Evolutionary conservation across 306 rosid genomes (phyloP), one percentile per base, ranked within the genome.

Genomic region (Inga leiocalycina): DNA sequence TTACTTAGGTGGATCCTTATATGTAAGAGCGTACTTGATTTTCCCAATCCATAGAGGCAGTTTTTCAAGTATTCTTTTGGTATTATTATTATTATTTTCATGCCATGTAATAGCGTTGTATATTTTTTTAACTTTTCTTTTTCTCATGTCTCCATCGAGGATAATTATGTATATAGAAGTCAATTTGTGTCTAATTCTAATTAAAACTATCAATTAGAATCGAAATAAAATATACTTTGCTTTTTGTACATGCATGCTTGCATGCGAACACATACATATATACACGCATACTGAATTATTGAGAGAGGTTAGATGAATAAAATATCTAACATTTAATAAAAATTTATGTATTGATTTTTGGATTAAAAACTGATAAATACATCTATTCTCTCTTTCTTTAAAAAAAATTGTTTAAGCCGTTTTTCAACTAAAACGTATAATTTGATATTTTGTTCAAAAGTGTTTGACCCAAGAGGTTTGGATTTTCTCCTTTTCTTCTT

Each of bases 21-120:
- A 57, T 79, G 79, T 72, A 69, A 80, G 79, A 75, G 81, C 73
- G 79, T 71, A 48, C 32, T 84, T 81, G 82, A 75, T 75, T 84
- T 79, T 81, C 44, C 45, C 52, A 83, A 37, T 41, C 8, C 51
- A 14, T 69, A 41, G 74, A 71, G 22, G 75, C 56, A 71, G 15
- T 10, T n/a, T 70, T 70, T 43, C 34, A 70, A 43, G 7, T 43
- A 11, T 70, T 70, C 66, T 69, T 69, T 43, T 6, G 1, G 27
- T 70, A 41, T 41, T 37, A 12, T 32, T 32, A 49, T 49, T 3
- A 3, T 14, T 49, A 27, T 15, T 14, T 52, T 1, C 59, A 52
- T 2, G 8, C 59, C 59, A 5, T 52, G 1, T 16, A 65, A 27
- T 6, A 30, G 43, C 20, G 6, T 65, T 65, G 41, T 6, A 32